Conservation (phyloP, 306 rosid species). For the Rosa persica region DNA sequence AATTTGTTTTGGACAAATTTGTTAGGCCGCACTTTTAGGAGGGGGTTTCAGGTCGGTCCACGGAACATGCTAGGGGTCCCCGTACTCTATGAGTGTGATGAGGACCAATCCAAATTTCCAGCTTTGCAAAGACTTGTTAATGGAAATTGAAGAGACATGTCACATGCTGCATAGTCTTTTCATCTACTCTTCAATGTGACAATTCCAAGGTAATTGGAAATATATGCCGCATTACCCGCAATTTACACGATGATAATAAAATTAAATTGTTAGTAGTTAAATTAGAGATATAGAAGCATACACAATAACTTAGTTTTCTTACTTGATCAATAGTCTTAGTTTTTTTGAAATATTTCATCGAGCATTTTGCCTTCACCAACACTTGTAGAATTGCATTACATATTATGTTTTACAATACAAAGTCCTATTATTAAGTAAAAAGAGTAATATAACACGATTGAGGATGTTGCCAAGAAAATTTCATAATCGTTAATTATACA, state of each 20-base stretch:
- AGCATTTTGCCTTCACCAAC: neutral
- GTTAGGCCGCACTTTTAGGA: neutral
- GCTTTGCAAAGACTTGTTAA: neutral
- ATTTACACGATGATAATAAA: neutral
- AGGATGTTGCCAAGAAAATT: neutral
- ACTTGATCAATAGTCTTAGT: too few species aligned
- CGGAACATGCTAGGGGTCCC: conserved; percentile 1
- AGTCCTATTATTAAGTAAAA: too few species aligned
- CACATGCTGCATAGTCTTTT: neutral
- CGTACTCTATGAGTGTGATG: neutral
- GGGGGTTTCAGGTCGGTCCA: conserved; percentile 2
- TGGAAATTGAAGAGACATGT: neutral
- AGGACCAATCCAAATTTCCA: neutral
- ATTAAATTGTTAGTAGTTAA: neutral
- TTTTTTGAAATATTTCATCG: too few species aligned
- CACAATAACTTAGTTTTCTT: too few species aligned
- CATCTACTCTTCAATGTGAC: neutral
- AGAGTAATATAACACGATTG: too few species aligned
- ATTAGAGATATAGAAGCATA: neutral
- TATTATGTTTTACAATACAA: neutral
- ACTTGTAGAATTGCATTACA: neutral
- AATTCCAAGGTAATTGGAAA: too few species aligned
- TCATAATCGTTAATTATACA: too few species aligned
- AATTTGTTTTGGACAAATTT: neutral
- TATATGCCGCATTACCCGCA: neutral